Evolutionary conservation across 2,329 filamentous ascomycete species (phyloP).

Genomic region (Scleromitrula shiraiana): DNA sequence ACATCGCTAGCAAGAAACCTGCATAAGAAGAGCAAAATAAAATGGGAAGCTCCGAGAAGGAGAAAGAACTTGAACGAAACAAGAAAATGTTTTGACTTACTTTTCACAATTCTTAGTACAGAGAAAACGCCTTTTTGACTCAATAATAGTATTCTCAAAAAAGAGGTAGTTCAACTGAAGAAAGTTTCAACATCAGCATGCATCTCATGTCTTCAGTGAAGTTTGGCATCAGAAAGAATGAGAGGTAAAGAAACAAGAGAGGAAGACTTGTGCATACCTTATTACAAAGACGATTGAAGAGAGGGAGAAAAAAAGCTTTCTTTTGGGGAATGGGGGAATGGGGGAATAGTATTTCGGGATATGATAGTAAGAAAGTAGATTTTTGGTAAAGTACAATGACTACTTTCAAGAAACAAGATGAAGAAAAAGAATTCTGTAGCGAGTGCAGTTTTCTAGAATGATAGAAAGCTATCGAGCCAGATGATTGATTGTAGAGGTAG

Average conservation of each 20-base stretch:
- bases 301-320: conserved; percentile 1
- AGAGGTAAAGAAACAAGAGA: background rate
- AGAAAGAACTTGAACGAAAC: background rate
- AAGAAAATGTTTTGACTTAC: conserved; percentile 14
- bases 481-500: conserved; percentile 24
- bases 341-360: conserved; percentile 4
- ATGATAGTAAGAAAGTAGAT: conserved; percentile 7
- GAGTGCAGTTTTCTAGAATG: conserved; percentile 28
- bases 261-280: conserved; percentile 16
- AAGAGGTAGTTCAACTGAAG: conserved; percentile 18
- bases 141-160: conserved; percentile 11
- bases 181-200: conserved; percentile 12
- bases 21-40: background rate
- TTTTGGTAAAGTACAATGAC: conserved; percentile 8
- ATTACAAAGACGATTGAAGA: conserved; percentile 9
- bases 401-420: conserved; percentile 14
- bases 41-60: background rate
- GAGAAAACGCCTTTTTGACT: conserved; percentile 12
- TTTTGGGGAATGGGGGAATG: too few relatives aligned
- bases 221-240: background rate
- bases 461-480: conserved; percentile 32
- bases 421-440: conserved; percentile 23
- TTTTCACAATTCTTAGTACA: conserved; percentile 20
- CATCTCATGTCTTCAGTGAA: background rate
- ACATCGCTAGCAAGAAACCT: background rate